Evolutionary conservation across 2,329 filamentous ascomycete genomes (phyloP).

Genomic region (Knoxdaviesia proteae): DNA sequence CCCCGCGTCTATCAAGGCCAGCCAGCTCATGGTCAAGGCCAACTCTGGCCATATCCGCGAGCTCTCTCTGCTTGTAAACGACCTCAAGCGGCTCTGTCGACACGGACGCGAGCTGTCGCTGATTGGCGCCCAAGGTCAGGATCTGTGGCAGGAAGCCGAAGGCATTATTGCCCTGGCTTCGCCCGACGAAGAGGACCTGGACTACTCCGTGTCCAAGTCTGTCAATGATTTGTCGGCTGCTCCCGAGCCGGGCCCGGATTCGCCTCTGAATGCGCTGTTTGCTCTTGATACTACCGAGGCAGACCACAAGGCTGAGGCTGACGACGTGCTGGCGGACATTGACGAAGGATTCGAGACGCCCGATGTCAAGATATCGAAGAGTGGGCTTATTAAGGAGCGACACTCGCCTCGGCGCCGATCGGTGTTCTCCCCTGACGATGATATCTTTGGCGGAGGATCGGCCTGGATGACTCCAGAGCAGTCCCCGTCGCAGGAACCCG

Average conservation of each 20-base stretch:
- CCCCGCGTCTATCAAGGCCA: slow-evolving; percentile 59
- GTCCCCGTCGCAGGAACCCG: too few species aligned
- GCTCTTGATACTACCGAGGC: background rate
- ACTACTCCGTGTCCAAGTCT: slow-evolving; percentile 4
- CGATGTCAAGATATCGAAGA: slow-evolving; percentile 24
- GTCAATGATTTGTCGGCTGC: too few species aligned
- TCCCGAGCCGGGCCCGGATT: too few species aligned
- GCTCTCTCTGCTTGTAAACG: slow-evolving; percentile 62
- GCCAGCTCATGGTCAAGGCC: slow-evolving; percentile 61
- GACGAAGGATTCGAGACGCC: slow-evolving; percentile 21
- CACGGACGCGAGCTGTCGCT: slow-evolving; percentile 49
- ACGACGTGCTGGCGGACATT: slow-evolving; percentile 18
- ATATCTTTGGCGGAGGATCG: slow-evolving; percentile 33
- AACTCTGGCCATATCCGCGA: slow-evolving; percentile 72
- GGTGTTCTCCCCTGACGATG: slow-evolving; percentile 44
- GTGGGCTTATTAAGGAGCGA: slow-evolving; percentile 31
- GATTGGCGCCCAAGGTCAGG: slow-evolving; percentile 33
- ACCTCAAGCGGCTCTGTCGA: slow-evolving; percentile 56
- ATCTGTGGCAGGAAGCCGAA: slow-evolving; percentile 62
- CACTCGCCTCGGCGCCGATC: slow-evolving; percentile 32
- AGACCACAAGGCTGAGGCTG: slow-evolving; percentile 25
- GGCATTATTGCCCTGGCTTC: slow-evolving; percentile 73
- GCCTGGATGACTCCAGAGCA: too few species aligned
- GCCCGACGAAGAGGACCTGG: slow-evolving; percentile 37
- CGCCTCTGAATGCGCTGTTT: too few species aligned